A percentile compares a stretch with the other conserved stretches of the same genome.
Evolutionary conservation across 2,329 filamentous ascomycete species (phyloP).

Genomic region (Grosmannia serpens): DNA sequence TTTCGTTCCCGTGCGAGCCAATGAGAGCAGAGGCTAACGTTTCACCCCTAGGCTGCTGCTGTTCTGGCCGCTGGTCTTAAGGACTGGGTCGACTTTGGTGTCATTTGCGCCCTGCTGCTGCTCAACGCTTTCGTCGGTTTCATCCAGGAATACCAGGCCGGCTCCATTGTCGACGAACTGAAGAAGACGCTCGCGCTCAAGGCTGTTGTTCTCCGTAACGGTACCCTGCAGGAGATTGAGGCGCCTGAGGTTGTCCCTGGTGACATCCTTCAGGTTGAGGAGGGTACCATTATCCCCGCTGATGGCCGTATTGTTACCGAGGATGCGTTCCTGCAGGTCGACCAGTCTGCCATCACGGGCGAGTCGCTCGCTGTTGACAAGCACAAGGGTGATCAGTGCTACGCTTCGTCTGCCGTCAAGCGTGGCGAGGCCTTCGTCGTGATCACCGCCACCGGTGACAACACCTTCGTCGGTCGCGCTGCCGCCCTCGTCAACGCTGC

Average conservation of each 20-base stretch:
- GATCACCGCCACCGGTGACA: constrained; percentile 75
- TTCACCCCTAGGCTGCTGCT: constrained; percentile 47
- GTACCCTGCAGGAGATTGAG: constrained; percentile 65
- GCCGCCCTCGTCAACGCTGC: constrained; percentile 76
- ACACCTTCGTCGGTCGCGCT: constrained; percentile 81
- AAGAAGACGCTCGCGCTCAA: constrained; percentile 73
- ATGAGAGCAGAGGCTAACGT: background rate
- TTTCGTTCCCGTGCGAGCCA: background rate
- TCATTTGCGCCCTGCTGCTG: constrained; percentile 67
- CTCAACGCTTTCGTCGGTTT: constrained; percentile 83
- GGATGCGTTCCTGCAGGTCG: constrained; percentile 75
- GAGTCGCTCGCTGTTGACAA: constrained; percentile 89
- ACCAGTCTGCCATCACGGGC: constrained; percentile 85
- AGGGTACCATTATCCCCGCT: constrained; percentile 84
- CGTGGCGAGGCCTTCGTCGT: constrained; percentile 78
- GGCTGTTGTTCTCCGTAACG: constrained; percentile 77
- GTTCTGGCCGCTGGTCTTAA: constrained; percentile 72
- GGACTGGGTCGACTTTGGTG: constrained; percentile 89
- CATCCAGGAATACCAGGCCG: constrained; percentile 80
- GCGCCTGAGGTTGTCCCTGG: constrained; percentile 77
- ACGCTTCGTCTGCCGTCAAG: constrained; percentile 80
- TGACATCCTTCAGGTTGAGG: constrained; percentile 81
- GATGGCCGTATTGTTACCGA: constrained; percentile 80
- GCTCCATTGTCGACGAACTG: constrained; percentile 79
- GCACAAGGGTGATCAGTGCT: constrained; percentile 69